phyloP scores from a whole-genome alignment of 176 grass and related monocot species.

The Tillandsia fasciculata region DNA sequence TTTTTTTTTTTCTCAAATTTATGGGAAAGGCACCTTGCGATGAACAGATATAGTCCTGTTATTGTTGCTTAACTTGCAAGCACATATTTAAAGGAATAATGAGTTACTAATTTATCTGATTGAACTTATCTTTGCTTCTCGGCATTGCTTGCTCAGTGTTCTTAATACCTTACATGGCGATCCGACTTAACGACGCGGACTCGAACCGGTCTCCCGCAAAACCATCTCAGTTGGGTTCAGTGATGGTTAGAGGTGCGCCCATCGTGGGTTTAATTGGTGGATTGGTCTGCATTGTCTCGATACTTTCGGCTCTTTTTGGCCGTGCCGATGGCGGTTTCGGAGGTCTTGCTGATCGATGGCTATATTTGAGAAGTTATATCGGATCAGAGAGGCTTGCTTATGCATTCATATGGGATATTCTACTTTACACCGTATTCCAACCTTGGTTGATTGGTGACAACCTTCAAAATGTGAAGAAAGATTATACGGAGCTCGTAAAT shows the following conservation, averaged over 20 bases:
- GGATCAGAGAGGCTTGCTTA: slow-evolving; percentile 61
- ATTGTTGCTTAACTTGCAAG: too few relatives aligned
- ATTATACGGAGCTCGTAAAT: slow-evolving; percentile 29
- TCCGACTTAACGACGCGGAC: slow-evolving; percentile 50
- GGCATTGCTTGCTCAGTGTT: slow-evolving; percentile 34
- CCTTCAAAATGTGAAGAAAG: slow-evolving; percentile 48
- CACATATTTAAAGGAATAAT: too few relatives aligned
- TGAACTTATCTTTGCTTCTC: not conserved
- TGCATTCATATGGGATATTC: slow-evolving; percentile 83
- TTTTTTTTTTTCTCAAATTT: not conserved
- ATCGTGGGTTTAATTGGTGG: slow-evolving; percentile 45
- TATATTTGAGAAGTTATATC: slow-evolving; percentile 48
- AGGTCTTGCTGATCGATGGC: slow-evolving; percentile 40
- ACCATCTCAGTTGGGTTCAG: slow-evolving; percentile 44
- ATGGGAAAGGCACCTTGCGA: not conserved
- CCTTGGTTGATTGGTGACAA: slow-evolving; percentile 88
- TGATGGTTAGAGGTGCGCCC: slow-evolving; percentile 49
- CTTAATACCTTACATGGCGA: slow-evolving; percentile 98
- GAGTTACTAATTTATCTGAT: slow-evolving; percentile 1
- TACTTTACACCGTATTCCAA: slow-evolving; percentile 74
- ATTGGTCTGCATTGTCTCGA: slow-evolving; percentile 39
- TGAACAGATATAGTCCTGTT: too few relatives aligned
- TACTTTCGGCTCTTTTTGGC: slow-evolving; percentile 51
- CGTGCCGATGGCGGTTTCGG: slow-evolving; percentile 46
- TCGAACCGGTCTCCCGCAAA: slow-evolving; percentile 20